A percentile compares a stretch with the other conserved stretches of the same genome.
phyloP scores from a whole-genome alignment of 345 rosid genomes.

The Salix arbutifolia region DNA sequence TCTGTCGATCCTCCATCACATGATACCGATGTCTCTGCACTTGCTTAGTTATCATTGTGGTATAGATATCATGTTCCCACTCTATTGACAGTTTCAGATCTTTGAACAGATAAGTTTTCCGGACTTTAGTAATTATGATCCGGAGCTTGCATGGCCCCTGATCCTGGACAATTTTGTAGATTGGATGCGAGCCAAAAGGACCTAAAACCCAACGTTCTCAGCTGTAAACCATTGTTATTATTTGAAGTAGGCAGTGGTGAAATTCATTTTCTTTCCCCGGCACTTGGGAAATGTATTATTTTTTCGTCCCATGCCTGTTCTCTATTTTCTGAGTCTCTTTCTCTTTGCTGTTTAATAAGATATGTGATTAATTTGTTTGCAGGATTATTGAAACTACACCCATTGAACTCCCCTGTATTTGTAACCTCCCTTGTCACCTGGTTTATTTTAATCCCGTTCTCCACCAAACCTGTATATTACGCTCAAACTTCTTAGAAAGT shows the following conservation, averaged over 20 bases:
- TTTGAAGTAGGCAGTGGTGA: constrained; percentile 28
- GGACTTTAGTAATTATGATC: constrained; percentile 66
- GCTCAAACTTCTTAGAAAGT: constrained; percentile 1
- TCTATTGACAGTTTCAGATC: constrained; percentile 8
- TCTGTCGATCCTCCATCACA: background rate
- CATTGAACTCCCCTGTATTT: constrained; percentile 6
- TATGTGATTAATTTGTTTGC: constrained; percentile 22
- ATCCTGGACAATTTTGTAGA: constrained; percentile 97
- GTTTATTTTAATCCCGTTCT: background rate
- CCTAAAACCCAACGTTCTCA: constrained; percentile 39
- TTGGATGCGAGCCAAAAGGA: constrained; percentile 79
- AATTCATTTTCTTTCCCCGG: background rate
- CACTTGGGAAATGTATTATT: background rate
- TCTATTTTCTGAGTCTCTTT: background rate
- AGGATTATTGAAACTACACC: constrained; percentile 31
- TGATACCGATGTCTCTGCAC: background rate
- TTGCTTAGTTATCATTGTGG: background rate
- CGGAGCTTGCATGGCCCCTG: constrained; percentile 97
- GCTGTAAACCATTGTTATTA: constrained; percentile 42
- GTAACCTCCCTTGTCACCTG: background rate
- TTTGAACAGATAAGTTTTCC: constrained; percentile 86
- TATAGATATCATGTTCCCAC: background rate
- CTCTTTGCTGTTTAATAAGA: background rate
- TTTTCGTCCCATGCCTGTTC: background rate
- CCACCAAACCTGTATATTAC: background rate